Conservation (phyloP, 1,284 basidiomycete species). For the Apiotrichum brassicae region DNA sequence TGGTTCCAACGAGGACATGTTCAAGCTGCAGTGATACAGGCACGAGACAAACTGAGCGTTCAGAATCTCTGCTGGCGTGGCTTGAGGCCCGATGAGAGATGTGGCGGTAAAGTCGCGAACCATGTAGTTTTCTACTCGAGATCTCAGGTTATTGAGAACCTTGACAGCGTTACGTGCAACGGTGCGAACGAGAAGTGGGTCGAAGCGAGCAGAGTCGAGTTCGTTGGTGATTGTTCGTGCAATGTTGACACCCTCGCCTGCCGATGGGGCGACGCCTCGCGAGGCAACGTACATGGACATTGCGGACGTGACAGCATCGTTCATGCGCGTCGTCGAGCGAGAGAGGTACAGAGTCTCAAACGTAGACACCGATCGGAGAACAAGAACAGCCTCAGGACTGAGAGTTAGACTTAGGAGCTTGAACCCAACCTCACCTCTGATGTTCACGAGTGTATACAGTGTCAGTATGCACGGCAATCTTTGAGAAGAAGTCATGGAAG, state of each 20-base stretch:
- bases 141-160: conserved; percentile 61
- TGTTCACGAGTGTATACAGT: conserved; percentile 73
- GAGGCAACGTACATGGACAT: conserved; percentile 56
- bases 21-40: conserved; percentile 67
- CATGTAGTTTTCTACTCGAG: conserved; percentile 61
- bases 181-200: conserved; percentile 72
- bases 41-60: conserved; percentile 73
- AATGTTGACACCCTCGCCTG: conserved; percentile 67
- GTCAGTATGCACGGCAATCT: conserved; percentile 89
- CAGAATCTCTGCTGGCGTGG: conserved; percentile 66
- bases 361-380: conserved; percentile 70
- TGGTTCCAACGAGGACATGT: conserved; percentile 61
- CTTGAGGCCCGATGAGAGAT: conserved; percentile 65
- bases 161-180: conserved; percentile 67
- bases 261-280: conserved; percentile 61
- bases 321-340: conserved; percentile 71
- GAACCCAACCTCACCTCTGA: conserved; percentile 60
- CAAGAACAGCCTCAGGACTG: conserved; percentile 82
- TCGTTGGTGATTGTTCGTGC: conserved; percentile 77
- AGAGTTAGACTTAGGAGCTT: neutral
- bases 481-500: conserved; percentile 92
- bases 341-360: conserved; percentile 81
- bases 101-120: conserved; percentile 69
- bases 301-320: conserved; percentile 67
- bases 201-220: conserved; percentile 85